Percentiles rank a stretch among this genome's conserved stretches.
Conservation (phyloP, 208 protist species). For the Leishmania tropica region DNA sequence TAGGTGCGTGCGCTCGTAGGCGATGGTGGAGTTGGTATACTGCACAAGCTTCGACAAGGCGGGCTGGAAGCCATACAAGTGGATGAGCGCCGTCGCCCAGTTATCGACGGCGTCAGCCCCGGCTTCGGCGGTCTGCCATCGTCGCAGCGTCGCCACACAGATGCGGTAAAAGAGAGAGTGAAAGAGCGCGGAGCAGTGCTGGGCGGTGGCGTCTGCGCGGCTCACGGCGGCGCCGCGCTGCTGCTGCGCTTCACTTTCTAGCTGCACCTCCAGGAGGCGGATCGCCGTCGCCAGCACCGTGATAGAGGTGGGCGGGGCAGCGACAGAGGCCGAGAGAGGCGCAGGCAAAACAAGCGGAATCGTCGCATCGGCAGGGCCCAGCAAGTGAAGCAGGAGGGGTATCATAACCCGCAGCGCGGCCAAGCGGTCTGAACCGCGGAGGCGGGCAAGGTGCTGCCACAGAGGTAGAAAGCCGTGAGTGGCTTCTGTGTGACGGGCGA, state of each 20-base stretch:
- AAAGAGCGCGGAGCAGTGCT: constrained; percentile 11
- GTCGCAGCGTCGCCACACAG: constrained; percentile 28
- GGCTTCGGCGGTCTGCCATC: constrained; percentile 18
- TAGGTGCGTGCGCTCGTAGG: constrained; percentile 28
- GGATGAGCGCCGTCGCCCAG: constrained; percentile 41
- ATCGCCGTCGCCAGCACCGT: constrained; percentile 23
- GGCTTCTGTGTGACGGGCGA: constrained; percentile 21
- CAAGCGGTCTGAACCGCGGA: constrained; percentile 14
- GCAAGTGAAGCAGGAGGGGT: constrained; percentile 17
- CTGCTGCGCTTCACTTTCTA: constrained; percentile 14
- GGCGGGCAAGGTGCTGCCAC: constrained; percentile 24
- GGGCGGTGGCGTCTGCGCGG: background rate
- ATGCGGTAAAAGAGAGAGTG: constrained; percentile 31
- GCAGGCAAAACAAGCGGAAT: background rate
- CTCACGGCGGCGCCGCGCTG: constrained; percentile 3
- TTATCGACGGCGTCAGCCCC: constrained; percentile 31
- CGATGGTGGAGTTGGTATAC: constrained; percentile 26
- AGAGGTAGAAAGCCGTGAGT: constrained; percentile 24
- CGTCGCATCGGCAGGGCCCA: constrained; percentile 8
- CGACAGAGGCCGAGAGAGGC: background rate
- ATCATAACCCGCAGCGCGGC: constrained; percentile 15
- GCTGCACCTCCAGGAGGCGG: constrained; percentile 28
- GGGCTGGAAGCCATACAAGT: constrained; percentile 55
- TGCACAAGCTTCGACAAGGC: constrained; percentile 19
- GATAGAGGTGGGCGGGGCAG: constrained; percentile 14